A percentile compares a stretch with the other conserved stretches of the same genome.
Conservation (phyloP, 2,329 filamentous ascomycete species). For the Penicillium hordei region DNA sequence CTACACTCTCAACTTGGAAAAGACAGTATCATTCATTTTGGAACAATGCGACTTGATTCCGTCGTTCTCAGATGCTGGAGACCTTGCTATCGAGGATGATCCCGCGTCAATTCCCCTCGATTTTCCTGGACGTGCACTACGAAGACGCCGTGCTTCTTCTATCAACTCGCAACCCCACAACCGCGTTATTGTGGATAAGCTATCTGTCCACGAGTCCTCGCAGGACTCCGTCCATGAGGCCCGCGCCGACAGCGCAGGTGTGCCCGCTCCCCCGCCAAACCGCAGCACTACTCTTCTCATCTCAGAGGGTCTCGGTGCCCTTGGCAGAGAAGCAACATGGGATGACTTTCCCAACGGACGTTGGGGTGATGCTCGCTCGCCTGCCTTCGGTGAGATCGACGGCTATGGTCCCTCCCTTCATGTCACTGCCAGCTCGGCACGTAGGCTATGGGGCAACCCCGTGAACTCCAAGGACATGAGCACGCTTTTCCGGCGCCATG, state of each 20-base stretch:
- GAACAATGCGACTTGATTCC: constrained; percentile 84
- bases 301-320: constrained; percentile 84
- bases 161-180: constrained; percentile 85
- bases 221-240: constrained; percentile 59
- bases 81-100: constrained; percentile 47
- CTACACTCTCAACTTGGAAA: constrained; percentile 95
- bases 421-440: constrained; percentile 79
- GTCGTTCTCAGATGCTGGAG: constrained; percentile 46
- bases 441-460: constrained; percentile 82
- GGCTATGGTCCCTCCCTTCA: constrained; percentile 97
- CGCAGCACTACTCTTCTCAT: constrained; percentile 86
- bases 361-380: constrained; percentile 89
- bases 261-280: constrained; percentile 69
- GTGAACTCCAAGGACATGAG: constrained; percentile 70
- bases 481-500: constrained; percentile 74
- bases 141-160: constrained; percentile 66
- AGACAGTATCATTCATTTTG: constrained; percentile 89
- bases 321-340: constrained; percentile 95
- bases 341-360: constrained; percentile 97
- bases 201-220: constrained; percentile 35
- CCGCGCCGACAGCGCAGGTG: constrained; percentile 71
- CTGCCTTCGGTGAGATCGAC: constrained; percentile 93
- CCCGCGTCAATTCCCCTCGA: constrained; percentile 23
- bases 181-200: constrained; percentile 74
- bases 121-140: constrained; percentile 35